phyloP scores from a whole-genome alignment of 495 filamentous ascomycete genomes.

The Penicillium maclennaniae region DNA sequence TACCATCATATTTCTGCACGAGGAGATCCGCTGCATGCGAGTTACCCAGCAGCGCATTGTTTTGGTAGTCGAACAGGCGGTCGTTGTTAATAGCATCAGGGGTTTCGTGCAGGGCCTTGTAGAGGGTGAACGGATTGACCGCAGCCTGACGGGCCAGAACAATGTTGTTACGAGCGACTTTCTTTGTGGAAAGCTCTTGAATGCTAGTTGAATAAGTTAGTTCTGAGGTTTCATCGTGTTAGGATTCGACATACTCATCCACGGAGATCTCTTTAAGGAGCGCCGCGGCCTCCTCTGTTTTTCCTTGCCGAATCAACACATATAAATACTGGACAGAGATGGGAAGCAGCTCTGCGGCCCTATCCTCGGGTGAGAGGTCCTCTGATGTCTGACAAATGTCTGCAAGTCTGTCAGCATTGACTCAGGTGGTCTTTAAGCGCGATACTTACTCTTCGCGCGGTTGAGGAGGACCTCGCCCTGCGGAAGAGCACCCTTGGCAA shows the following conservation, averaged over 20 bases:
- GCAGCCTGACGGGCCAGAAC: constrained; percentile 53
- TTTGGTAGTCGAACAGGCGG: constrained; percentile 74
- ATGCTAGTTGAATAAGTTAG: constrained; percentile 49
- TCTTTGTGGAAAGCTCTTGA: constrained; percentile 69
- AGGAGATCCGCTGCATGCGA: constrained; percentile 69
- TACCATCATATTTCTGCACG: constrained; percentile 70
- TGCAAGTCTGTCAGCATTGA: constrained; percentile 20
- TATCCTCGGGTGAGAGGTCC: constrained; percentile 79
- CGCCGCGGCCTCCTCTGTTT: constrained; percentile 65
- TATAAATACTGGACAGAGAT: constrained; percentile 86
- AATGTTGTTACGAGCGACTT: constrained; percentile 76
- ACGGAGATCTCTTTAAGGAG: constrained; percentile 62
- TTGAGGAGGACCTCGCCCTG: constrained; percentile 77
- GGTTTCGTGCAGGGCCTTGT: constrained; percentile 60
- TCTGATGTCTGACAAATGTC: constrained; percentile 81
- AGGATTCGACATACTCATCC: constrained; percentile 49
- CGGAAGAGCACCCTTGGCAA: constrained; percentile 72
- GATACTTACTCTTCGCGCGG: constrained; percentile 61
- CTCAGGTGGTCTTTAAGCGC: neutral
- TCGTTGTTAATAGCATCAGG: constrained; percentile 60
- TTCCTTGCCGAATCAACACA: constrained; percentile 68
- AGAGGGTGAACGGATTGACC: constrained; percentile 74
- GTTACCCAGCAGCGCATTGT: constrained; percentile 64
- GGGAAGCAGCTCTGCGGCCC: constrained; percentile 74
- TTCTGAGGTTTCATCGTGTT: neutral